phyloP scores from a whole-genome alignment of 2,329 filamentous ascomycete species.

The Cytospora piceae region DNA sequence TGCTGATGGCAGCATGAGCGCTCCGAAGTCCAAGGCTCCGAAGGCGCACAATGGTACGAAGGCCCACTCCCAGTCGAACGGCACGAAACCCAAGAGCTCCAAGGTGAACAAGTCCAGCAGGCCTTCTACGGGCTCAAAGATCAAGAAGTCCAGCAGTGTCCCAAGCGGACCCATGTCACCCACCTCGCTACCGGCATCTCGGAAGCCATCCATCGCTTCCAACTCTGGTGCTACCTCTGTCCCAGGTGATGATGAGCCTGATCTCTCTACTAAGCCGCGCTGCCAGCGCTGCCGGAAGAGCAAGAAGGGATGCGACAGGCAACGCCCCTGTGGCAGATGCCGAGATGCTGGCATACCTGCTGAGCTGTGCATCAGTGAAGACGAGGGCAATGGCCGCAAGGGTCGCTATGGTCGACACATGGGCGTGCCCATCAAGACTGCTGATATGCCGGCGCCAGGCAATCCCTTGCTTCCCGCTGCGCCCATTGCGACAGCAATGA shows the following conservation, averaged over 20 bases:
- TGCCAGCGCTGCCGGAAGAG: slow-evolving; percentile 99
- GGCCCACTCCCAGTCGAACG: slow-evolving; percentile 42
- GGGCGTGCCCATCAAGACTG: slow-evolving; percentile 65
- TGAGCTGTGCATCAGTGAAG: slow-evolving; percentile 95
- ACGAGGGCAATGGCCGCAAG: slow-evolving; percentile 96
- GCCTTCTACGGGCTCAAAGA: slow-evolving; percentile 45
- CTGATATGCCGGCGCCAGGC: slow-evolving; percentile 47
- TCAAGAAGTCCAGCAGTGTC: slow-evolving; percentile 53
- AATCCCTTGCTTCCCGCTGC: slow-evolving; percentile 43
- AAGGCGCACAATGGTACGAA: slow-evolving; percentile 45
- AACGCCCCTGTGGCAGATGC: slow-evolving; percentile 92
- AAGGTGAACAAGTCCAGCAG: slow-evolving; percentile 47
- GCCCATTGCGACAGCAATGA: slow-evolving; percentile 40
- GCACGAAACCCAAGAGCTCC: slow-evolving; percentile 44
- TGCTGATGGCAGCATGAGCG: slow-evolving; percentile 43
- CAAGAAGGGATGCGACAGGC: slow-evolving; percentile 98
- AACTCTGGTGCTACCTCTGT: slow-evolving; percentile 48
- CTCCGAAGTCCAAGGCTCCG: slow-evolving; percentile 46
- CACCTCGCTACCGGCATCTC: slow-evolving; percentile 70
- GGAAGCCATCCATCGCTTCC: slow-evolving; percentile 76
- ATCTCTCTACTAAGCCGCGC: slow-evolving; percentile 91
- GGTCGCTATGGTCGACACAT: slow-evolving; percentile 82
- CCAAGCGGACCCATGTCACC: slow-evolving; percentile 60
- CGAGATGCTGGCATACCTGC: slow-evolving; percentile 92
- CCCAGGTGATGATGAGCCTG: slow-evolving; percentile 85